phyloP scores from a whole-genome alignment of 345 rosid species.

The Hibiscus tridactylites region DNA sequence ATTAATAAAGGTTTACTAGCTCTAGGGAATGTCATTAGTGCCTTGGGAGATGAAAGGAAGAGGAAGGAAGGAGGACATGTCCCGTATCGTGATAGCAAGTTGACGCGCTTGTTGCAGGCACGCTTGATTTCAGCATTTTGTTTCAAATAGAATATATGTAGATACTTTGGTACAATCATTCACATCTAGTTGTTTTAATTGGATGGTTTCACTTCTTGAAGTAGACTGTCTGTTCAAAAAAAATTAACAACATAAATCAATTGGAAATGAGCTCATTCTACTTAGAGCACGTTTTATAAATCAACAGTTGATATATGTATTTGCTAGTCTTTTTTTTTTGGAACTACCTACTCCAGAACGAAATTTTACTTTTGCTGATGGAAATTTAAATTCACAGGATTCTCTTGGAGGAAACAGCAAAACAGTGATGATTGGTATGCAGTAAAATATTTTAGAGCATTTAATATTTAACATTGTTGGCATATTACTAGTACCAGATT shows the following conservation, averaged over 20 bases:
- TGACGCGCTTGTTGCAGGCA: conserved; percentile 95
- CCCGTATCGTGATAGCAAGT: conserved; percentile 98
- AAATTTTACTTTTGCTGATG: background rate
- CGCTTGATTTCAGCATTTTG: background rate
- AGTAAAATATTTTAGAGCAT: background rate
- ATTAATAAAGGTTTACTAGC: conserved; percentile 93
- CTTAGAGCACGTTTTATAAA: background rate
- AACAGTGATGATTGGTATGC: conserved; percentile 94
- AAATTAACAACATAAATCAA: background rate
- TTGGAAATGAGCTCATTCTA: background rate
- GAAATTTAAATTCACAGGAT: conserved; percentile 46
- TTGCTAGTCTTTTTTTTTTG: background rate
- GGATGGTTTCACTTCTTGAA: conserved; percentile 4
- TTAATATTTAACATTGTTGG: background rate
- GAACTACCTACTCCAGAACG: background rate
- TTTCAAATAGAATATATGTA: background rate
- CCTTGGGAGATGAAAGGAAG: conserved; percentile 89
- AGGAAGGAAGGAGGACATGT: conserved; percentile 95
- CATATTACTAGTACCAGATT: background rate
- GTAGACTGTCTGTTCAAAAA: background rate
- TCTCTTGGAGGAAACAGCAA: conserved; percentile 98
- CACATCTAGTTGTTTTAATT: background rate
- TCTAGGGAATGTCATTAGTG: conserved; percentile 93
- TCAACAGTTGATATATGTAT: no score
- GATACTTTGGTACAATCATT: background rate